A percentile compares a stretch with the other conserved stretches of the same genome.
Evolutionary conservation across 352 stramenopile species (phyloP).

Genomic region (Thalassiosira exigua): DNA sequence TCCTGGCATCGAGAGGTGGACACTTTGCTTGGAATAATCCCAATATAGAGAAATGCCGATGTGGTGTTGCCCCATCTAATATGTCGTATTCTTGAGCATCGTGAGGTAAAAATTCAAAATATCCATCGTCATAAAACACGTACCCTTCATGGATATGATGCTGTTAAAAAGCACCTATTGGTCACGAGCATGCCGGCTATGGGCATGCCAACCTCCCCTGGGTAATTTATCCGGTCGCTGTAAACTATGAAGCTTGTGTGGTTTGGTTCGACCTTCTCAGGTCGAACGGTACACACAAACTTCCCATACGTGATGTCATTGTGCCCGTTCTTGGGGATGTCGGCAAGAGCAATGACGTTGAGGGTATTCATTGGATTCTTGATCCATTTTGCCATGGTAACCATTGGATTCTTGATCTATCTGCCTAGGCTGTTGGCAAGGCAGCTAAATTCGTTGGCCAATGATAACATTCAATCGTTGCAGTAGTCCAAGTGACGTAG

Average conservation of each 20-base stretch:
- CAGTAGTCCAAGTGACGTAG: slow-evolving; percentile 6
- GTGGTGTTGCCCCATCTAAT: slow-evolving; percentile 41
- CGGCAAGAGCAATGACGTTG: slow-evolving; percentile 40
- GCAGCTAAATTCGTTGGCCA: slow-evolving; percentile 52
- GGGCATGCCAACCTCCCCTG: slow-evolving; percentile 11
- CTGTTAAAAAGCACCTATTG: slow-evolving; percentile 57
- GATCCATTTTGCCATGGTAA: no score
- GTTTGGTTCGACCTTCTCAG: slow-evolving; percentile 17
- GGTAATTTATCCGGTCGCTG: slow-evolving; percentile 26
- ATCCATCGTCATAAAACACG: slow-evolving; percentile 40
- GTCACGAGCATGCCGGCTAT: slow-evolving; percentile 16
- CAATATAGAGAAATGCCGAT: slow-evolving; percentile 56
- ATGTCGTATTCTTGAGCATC: slow-evolving; percentile 15
- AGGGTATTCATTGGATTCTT: slow-evolving; percentile 55
- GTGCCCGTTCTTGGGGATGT: slow-evolving; percentile 24
- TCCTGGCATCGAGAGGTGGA: slow-evolving; percentile 46
- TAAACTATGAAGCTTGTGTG: background rate
- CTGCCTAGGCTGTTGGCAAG: slow-evolving; percentile 35
- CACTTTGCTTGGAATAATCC: slow-evolving; percentile 45
- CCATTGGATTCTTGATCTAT: no score
- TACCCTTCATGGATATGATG: slow-evolving; percentile 24
- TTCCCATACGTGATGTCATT: slow-evolving; percentile 39
- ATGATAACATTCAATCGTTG: slow-evolving; percentile 28
- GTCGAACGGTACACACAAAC: slow-evolving; percentile 9
- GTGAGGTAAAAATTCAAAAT: slow-evolving; percentile 13